phyloP scores from a whole-genome alignment of 2,329 filamentous ascomycete species.

The Botrytis cinerea region DNA sequence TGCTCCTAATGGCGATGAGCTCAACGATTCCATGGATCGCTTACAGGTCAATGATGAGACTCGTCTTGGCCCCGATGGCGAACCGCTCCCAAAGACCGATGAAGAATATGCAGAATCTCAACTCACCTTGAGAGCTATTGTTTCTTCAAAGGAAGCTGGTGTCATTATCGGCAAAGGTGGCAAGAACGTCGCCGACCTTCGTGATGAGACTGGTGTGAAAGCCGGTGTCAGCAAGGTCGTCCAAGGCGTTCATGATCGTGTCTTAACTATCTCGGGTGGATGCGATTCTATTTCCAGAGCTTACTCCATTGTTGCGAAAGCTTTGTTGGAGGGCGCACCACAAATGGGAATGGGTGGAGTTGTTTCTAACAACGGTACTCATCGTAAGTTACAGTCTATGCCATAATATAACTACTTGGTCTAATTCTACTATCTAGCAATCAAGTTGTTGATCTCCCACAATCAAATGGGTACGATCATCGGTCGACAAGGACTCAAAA shows the following conservation, averaged over 20 bases:
- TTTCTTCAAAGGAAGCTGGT: constrained; percentile 97
- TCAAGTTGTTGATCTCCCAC: constrained; percentile 97
- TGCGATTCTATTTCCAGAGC: constrained; percentile 88
- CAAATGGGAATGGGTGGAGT: constrained; percentile 95
- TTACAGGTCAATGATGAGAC: constrained; percentile 66
- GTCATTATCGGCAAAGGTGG: constrained; percentile 99
- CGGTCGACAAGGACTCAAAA: constrained; percentile 92
- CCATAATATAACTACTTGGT: background rate
- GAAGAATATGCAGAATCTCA: constrained; percentile 94
- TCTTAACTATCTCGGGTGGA: constrained; percentile 90
- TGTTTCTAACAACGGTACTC: constrained; percentile 83
- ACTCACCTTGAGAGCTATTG: constrained; percentile 93
- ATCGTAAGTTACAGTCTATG: constrained; percentile 66
- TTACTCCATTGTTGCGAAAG: constrained; percentile 89
- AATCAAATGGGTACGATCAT: constrained; percentile 99
- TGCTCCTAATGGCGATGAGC: constrained; percentile 48
- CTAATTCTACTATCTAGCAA: constrained; percentile 57
- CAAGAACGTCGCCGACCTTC: constrained; percentile 95
- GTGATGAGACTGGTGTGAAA: constrained; percentile 97
- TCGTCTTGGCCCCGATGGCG: constrained; percentile 70
- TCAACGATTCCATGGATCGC: constrained; percentile 63
- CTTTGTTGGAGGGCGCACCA: constrained; percentile 88
- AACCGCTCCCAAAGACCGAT: constrained; percentile 84
- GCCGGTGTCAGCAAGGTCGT: constrained; percentile 99
- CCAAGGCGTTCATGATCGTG: constrained; percentile 93